Base-by-base conservation (phyloP, 306 rosid species). In the Medicago lupulina region DNA sequence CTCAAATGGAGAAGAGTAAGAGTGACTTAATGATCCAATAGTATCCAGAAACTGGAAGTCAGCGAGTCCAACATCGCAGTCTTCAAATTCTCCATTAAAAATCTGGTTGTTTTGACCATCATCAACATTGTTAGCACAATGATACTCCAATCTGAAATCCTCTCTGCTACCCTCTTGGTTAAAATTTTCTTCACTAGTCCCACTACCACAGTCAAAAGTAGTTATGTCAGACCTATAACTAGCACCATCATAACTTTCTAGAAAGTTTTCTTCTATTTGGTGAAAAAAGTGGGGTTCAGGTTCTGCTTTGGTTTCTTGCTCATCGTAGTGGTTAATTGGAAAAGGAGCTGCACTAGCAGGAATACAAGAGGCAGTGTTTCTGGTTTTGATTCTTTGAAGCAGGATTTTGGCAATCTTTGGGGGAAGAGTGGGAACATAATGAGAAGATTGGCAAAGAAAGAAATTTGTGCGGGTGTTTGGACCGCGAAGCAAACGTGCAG, bases 401-500 rank as follows among this genome's bases (percentile, higher is more conserved):
- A 86, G 72, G 69, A 72, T 74, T 76, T 84, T 86, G 13, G 84
- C 77, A 39, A 84, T 79, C 79, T 86, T 79, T 54, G 81, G 73
- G 67, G 90, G 90, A 68, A 86, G 86, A 63, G 85, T 79, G 18
- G 79, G 76, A 62, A 55, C 36, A 31, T 70, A 74, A 50, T 57
- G 61, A 53, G 76, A 57, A 53, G 31, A 60, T 10, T 64, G 74
- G n/a, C 44, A 77, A 47, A 51, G 79, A 55, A 65, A 73, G 67
- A 86, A 86, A 41, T 84, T 86, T 15, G 87, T 81, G 59, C 82
- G 82, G 13, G 90, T 80, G 69, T 79, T 82, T 15, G 83, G 71
- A 13, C 90, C 87, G 1, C 84, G 86, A 47, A 84, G 86, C 68
- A 82, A 57, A 9, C 85, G 76, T 7, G 88, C 90, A 0, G 90